Evolutionary conservation across 164 flowering plant genomes (phyloP).

Genomic region (Berberis thunbergii): DNA sequence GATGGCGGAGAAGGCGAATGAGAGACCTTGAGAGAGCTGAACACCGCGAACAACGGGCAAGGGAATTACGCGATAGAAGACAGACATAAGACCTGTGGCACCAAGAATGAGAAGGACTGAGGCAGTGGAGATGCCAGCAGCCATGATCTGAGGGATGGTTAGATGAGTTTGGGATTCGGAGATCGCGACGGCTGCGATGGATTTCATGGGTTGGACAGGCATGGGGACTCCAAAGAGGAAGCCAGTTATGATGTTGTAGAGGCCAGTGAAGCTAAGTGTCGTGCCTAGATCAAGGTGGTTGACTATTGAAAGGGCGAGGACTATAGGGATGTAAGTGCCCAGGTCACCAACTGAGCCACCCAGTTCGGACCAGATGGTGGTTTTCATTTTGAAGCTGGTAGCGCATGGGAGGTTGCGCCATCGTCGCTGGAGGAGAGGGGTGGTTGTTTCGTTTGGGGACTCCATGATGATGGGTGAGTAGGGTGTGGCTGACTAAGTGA

Average conservation of each 20-base stretch:
- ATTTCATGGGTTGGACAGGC: constrained; percentile 98
- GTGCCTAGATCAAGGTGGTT: constrained; percentile 59
- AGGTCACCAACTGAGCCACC: constrained; percentile 82
- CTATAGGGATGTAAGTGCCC: constrained; percentile 87
- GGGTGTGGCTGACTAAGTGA: too few relatives aligned
- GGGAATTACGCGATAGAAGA: too few relatives aligned
- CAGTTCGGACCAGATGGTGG: constrained; percentile 47
- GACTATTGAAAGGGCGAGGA: constrained; percentile 59
- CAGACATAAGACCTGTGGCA: too few relatives aligned
- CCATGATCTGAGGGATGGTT: too few relatives aligned
- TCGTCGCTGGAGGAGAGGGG: constrained; percentile 23
- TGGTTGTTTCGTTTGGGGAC: constrained; percentile 2
- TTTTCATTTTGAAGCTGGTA: constrained; percentile 36
- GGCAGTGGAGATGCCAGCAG: too few relatives aligned
- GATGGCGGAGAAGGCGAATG: constrained; percentile 78
- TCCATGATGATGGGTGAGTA: too few relatives aligned
- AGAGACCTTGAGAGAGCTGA: constrained; percentile 84
- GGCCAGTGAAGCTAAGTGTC: constrained; percentile 71
- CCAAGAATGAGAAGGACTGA: too few relatives aligned
- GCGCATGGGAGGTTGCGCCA: constrained; percentile 18
- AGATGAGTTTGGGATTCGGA: constrained; percentile 50
- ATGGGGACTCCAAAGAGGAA: constrained; percentile 73
- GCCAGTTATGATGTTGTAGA: constrained; percentile 78
- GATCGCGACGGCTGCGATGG: constrained; percentile 89
- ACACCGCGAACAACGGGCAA: constrained; percentile 89